Evolutionary conservation across 371 early-diverging fungal genomes (phyloP), one percentile per base, ranked within the genome.

Genomic region (Circinella minor): DNA sequence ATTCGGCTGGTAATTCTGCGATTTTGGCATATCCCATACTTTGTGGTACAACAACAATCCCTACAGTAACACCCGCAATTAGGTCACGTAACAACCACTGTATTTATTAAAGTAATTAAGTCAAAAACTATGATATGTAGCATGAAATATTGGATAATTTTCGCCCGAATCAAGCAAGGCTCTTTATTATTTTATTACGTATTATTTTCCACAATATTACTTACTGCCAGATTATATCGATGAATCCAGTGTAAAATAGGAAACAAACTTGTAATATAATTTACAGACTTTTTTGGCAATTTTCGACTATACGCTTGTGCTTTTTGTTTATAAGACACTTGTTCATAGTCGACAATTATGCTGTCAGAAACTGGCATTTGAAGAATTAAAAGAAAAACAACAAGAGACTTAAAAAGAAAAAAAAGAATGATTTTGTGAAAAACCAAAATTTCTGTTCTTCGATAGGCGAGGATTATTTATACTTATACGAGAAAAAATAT

Each of bases 51-150:
- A 94, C 89, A 10, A 96, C 90, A 51, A 93, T 79, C 20, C 94
- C 95, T 20, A 96, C 92, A 7, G 96, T 96, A 15, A 92, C 60
- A 51, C 96, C 97, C 5, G 96, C 95, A 60, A 97, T 86, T 13
- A 92, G 49, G 72, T 97, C 96, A 47, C 93, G 89, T 20, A 90
- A 10, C 17, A 95, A 81, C 96, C 96, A 96, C 38, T 81, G 63
- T 17, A 8, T 27, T 13, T 51, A 17, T 15, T 15, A 18, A n/a
- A n/a, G 57, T 34, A 27, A 57, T 57, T 4, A 57, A 57, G 27
- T 15, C 54, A n/a, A 55, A 66, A 36, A 17, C 43, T 27, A 13
- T 70, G n/a, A 51, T 38, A n/a, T 27, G 18, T 39, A 60, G 11
- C 11, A 15, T 13, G 36, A 0, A 43, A 43, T 3, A 43, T 1